Evolutionary conservation across 768 basidiomycete species (phyloP), one percentile per base, ranked within the genome.

Genomic region (Tulasnella sp.): DNA sequence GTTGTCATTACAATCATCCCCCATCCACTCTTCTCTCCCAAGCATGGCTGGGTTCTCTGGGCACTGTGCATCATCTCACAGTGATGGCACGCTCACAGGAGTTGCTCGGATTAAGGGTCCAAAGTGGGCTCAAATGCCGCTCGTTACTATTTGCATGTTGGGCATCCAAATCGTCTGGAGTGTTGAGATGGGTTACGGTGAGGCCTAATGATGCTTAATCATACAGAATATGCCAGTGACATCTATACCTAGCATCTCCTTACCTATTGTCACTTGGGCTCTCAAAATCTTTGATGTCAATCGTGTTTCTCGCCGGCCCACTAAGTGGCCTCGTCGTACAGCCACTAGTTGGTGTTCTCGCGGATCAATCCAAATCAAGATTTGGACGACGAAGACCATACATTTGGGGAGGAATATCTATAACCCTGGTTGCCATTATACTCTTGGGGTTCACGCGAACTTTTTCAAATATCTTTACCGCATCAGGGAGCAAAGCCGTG

Each of bases 161-260:
- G 91, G 91, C 5, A 78, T 91, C 1, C 85, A 88, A 63, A 77
- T 89, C 54, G 76, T 93, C 41, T 95, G 92, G 92, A 83, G 82
- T 1, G 81, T 92, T 12, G 91, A 95, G 61, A 91, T 96, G 87
- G 82, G 86, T 0, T 91, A 93, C 56, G 87, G 85, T 66, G 48
- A 34, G 59, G 44, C 9, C 41, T 33, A 22, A 43, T n/a, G n/a
- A 2, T 34, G 16, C 27, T 28, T 24, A 48, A 31, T 34, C 19
- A 8, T 20, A 56, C 20, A 15, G 20, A 9, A 44, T 79, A 80
- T 76, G 16, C 10, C 37, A 39, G 40, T 7, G 5, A 19, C 32
- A 29, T 19, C 1, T 16, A 19, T 10, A 16, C 10, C 1, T 79
- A 67, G 70, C 70, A n/a, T 70, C 90, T 0, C 92, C 91, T 0